These are phyloP conservation scores for Penicillium argentinense DNA, from an alignment of 495 filamentous ascomycete species.

Conservation along the genomic window DNA sequence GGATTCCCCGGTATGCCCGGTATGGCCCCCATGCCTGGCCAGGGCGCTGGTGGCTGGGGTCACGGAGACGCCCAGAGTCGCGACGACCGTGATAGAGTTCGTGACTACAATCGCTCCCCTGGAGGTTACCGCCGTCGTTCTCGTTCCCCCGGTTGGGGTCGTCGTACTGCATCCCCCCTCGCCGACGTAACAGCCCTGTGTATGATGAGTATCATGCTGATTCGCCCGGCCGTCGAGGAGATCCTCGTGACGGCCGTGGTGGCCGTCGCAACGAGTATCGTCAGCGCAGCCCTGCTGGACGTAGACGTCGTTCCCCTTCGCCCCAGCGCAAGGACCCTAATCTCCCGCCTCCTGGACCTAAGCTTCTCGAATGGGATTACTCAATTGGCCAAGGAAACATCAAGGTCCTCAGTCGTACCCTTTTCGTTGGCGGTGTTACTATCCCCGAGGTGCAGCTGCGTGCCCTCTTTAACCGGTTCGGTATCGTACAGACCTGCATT, in stretches of 20 bases:
- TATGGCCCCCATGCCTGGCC: slow-evolving; percentile 27
- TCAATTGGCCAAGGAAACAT: slow-evolving; percentile 71
- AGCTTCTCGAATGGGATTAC: slow-evolving; percentile 79
- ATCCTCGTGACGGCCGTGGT: slow-evolving; percentile 57
- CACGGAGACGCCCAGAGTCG: slow-evolving; percentile 50
- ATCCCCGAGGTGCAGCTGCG: slow-evolving; percentile 80
- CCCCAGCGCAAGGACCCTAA: slow-evolving; percentile 53
- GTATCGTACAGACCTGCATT: slow-evolving; percentile 92
- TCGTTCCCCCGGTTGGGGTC: slow-evolving; percentile 70
- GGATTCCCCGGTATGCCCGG: slow-evolving; percentile 27
- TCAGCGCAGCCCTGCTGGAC: slow-evolving; percentile 73
- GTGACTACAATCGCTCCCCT: slow-evolving; percentile 57
- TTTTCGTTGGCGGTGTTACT: slow-evolving; percentile 96
- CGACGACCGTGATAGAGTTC: slow-evolving; percentile 60
- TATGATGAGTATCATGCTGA: slow-evolving; percentile 67
- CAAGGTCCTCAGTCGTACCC: slow-evolving; percentile 90
- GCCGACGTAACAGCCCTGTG: slow-evolving; percentile 67
- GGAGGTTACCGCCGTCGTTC: slow-evolving; percentile 69
- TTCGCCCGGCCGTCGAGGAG: slow-evolving; percentile 59
- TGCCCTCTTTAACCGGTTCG: slow-evolving; percentile 72
- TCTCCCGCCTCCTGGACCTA: slow-evolving; percentile 61
- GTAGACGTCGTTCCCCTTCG: slow-evolving; percentile 61
- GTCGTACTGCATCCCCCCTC: slow-evolving; percentile 59
- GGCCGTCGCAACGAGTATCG: slow-evolving; percentile 67
- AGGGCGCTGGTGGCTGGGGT: slow-evolving; percentile 39